Evolutionary conservation across 1,284 basidiomycete species (phyloP), one percentile per base, ranked within the genome.

Genomic region (Cerrena zonata): DNA sequence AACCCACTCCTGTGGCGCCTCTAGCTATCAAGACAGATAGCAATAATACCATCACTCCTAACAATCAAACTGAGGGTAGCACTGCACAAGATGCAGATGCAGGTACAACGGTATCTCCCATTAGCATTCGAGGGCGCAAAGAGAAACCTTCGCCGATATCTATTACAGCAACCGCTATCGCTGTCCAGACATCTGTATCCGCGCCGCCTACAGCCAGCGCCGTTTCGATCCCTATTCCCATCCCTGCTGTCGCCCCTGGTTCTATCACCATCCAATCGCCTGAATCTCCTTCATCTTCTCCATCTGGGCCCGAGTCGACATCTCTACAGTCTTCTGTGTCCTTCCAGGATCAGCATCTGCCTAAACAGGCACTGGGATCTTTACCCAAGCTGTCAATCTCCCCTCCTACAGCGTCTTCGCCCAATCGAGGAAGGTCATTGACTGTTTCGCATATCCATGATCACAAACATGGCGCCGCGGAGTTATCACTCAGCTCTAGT

Each of bases 371-470:
- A 11, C n/a, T n/a, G n/a, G n/a, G n/a, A n/a, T 10, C 45, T 15
- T 18, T 36, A 18, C 23, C 45, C 11, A 46, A 44, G 24, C 23
- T 46, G 10, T 46, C 45, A 15, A 46, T 46, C 27, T 30, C 45
- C 5, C 26, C 25, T 46, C 45, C 45, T 22, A 25, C 23, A 15
- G 7, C 23, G 5, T 26, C 42, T 10, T 18, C 39, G 10, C 10
- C 39, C 18, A 18, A n/a, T 7, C 5, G 45, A 36, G 45, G 45
- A 10, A 30, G 47, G 5, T 25, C 36, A 5, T n/a, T 18, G 36
- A 51, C 30, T 49, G 55, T 19, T 7, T 40, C 39, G 10, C 50
- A 53, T 38, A 47, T 58, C 24, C 39, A 53, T 40, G 22, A 49
- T 24, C 45, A 27, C 37, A n/a, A n/a, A n/a, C n/a, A n/a, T n/a